Conservation (phyloP, 768 basidiomycete genomes). For the Tylopilus rubrobrunneus region DNA sequence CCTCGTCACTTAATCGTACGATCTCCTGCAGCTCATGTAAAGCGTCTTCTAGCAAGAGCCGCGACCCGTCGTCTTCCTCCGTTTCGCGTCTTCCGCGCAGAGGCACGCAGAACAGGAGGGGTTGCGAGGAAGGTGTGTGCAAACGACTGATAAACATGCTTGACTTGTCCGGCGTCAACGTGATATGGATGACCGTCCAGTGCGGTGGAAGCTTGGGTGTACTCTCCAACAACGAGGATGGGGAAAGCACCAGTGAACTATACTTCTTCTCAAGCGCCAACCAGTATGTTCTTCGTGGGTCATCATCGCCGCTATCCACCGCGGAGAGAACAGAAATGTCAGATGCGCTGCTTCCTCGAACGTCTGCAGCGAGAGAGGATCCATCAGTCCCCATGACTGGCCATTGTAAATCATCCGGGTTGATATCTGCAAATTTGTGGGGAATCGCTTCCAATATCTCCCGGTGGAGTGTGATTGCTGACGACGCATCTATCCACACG, state of each 20-base stretch:
- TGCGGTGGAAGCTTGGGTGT: conserved; percentile 55
- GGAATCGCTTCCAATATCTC: conserved; percentile 84
- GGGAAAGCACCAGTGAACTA: conserved; percentile 22
- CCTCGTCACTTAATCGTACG: conserved; percentile 72
- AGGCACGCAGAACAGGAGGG: conserved; percentile 86
- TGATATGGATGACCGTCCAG: conserved; percentile 86
- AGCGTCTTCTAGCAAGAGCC: conserved; percentile 74
- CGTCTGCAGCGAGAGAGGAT: conserved; percentile 29
- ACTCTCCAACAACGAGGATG: conserved; percentile 38
- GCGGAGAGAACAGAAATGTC: conserved; percentile 14
- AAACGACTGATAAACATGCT: conserved; percentile 84
- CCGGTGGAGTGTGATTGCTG: conserved; percentile 74
- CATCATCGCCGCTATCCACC: conserved; percentile 35
- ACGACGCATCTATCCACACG: conserved; percentile 55
- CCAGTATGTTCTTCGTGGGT: conserved; percentile 56
- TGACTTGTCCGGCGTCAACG: conserved; percentile 75
- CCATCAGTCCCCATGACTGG: conserved; percentile 51
- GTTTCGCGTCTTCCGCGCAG: conserved; percentile 78
- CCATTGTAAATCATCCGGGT: conserved; percentile 72
- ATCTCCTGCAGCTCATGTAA: conserved; percentile 74
- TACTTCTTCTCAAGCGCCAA: conserved; percentile 52
- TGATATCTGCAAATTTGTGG: conserved; percentile 53
- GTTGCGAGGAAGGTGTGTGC: conserved; percentile 46
- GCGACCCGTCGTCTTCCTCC: conserved; percentile 59
- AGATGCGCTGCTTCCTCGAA: conserved; percentile 19